Evolutionary conservation across 495 filamentous ascomycete genomes (phyloP).

Genomic region (Xylaria longipes): DNA sequence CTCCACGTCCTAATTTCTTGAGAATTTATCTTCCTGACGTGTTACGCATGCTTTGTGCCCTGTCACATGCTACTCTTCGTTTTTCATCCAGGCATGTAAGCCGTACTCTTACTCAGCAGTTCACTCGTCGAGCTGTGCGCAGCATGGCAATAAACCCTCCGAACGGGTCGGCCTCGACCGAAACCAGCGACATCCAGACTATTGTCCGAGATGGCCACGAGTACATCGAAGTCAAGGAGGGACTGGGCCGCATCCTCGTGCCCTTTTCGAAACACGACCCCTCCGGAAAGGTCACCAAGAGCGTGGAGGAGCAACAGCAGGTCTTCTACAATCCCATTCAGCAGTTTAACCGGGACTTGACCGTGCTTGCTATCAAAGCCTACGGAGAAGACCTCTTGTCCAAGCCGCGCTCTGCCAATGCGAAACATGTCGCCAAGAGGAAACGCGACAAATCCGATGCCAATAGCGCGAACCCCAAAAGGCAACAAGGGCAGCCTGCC

Average conservation of each 20-base stretch:
- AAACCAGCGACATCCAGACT: conserved; percentile 41
- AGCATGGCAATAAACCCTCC: conserved; percentile 30
- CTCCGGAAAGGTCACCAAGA: conserved; percentile 31
- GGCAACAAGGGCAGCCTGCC: conserved; percentile 30
- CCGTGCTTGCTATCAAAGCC: conserved; percentile 84
- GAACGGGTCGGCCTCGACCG: conserved; percentile 21
- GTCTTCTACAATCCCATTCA: conserved; percentile 99
- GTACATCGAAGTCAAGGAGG: conserved; percentile 53
- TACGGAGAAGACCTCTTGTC: conserved; percentile 74
- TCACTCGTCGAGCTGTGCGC: conserved; percentile 29
- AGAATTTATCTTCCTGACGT: not conserved
- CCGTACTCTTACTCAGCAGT: conserved; percentile 13
- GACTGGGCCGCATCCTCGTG: conserved; percentile 53
- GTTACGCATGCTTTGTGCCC: conserved; percentile 28
- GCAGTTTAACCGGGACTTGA: conserved; percentile 97
- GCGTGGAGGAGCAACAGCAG: conserved; percentile 63
- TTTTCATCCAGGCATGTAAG: conserved; percentile 28
- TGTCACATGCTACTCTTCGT: conserved; percentile 9
- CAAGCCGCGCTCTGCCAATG: conserved; percentile 44
- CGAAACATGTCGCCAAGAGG: conserved; percentile 48
- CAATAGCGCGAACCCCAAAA: conserved; percentile 37
- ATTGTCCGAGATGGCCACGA: conserved; percentile 46
- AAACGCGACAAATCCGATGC: conserved; percentile 42
- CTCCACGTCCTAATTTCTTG: not conserved
- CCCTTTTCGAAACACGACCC: conserved; percentile 43